Base-by-base conservation (phyloP, 2,329 filamentous ascomycete species). In the Immersiporthe knoxdaviesiana region DNA sequence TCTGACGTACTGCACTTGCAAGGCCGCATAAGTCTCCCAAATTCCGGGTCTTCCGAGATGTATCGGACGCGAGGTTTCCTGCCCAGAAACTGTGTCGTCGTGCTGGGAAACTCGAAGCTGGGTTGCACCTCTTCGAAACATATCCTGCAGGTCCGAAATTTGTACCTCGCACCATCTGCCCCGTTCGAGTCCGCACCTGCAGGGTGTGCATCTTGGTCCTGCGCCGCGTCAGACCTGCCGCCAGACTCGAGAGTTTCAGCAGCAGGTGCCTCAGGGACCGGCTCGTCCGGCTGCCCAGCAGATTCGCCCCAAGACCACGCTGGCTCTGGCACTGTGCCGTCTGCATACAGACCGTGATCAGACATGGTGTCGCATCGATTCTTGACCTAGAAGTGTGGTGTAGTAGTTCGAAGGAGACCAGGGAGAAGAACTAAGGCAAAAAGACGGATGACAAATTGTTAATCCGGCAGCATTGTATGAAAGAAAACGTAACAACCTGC, bases 141-240 rank as follows among this genome's bases (percentile, higher is more conserved):
- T 72, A 98, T 97, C 69, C 95, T 91, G 80, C 95, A 98, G 71
- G 89, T 91, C 73, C 93, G 87, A 35, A 91, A 86, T 50, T 88
- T 87, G 78, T 92, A 95, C 71, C 88, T 86, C 63, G 64, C 16
- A 21, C 21, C 52, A 14, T 41, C 52, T 65, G 63, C 12, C 37
- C 24, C 63, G 66, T 71, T 11, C 68, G 63, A 21, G 72, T 63
- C 44, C 73, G 71, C 35, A 75, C 66, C 2, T 67, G 68, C 27
- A 68, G 59, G 12, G 68, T 37, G 59, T 58, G 44, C 18, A 63
- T 24, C 54, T 63, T 70, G 44, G 56, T 30, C 50, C 59, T 68
- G 44, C 66, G 68, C 58, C 24, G 61, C n/a, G 56, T 66, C 66
- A 35, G 60, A 44, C 16, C 44, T 35, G 11, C n/a, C 65, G 10